Base-by-base conservation (phyloP, 495 filamentous ascomycete species). In the Neurospora sp. region DNA sequence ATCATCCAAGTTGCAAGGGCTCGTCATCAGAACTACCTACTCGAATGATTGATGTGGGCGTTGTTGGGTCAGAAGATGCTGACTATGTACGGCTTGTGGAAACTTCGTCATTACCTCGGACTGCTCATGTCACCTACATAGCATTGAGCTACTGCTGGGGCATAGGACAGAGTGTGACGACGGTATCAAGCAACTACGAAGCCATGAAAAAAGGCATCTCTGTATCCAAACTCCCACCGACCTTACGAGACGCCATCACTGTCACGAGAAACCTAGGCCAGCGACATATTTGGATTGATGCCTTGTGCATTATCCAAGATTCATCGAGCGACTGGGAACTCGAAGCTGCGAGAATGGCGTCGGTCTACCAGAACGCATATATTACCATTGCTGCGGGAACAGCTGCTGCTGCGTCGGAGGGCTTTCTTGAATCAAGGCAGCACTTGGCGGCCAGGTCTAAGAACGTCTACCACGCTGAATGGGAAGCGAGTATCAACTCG, bases 251-350 rank as follows among this genome's bases (percentile, higher is more conserved):
- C 9, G 71, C 71, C 6, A 39, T 72, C 18, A 23, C 44, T 0
- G 71, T 72, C 8, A 69, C 71, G 0, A 31, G 10, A 9, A 3
- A n/a, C 4, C 16, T 72, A 10, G 71, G 71, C 27, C 16, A 66
- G 4, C 2, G 18, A 0, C 44, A 72, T 41, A 37, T 72, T 10
- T 72, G 71, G 71, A 14, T 72, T 11, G 71, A 72, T 18, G 3
- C 38, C 0, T 18, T 72, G 9, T 72, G 71, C 71, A 72, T 72
- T 31, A 39, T 72, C 16, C 71, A 72, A 23, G 71, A 72, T 5
- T 44, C 41, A n/a, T 6, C 5, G 16, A 44, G 16, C 6, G 41
- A 44, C 41, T 44, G 41, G 41, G 41, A 44, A 14, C 41, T 44
- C 14, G 41, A 44, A 5, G 6, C 41, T n/a, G 16, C 41, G 0